Conservation (phyloP, 345 rosid species). For the Physaria fendleri region DNA sequence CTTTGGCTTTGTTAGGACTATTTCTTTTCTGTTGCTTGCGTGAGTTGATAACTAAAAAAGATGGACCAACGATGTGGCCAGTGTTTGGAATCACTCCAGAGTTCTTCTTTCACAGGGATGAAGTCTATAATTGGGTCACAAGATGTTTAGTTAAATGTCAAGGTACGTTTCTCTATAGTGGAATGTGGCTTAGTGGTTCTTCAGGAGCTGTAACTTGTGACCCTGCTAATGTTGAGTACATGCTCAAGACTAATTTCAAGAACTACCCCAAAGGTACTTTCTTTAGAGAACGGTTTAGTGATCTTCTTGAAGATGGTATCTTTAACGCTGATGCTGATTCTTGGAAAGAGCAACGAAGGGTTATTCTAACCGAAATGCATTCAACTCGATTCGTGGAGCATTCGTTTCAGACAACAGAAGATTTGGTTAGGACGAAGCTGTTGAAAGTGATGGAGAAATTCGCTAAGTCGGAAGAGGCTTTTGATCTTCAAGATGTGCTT, state of each 20-base stretch:
- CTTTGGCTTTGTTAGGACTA: slow-evolving; percentile 39
- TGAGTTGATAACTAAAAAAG: slow-evolving; percentile 42
- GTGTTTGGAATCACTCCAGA: slow-evolving; percentile 50
- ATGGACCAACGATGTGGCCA: slow-evolving; percentile 61
- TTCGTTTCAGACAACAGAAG: slow-evolving; percentile 37
- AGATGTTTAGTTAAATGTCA: slow-evolving; percentile 35
- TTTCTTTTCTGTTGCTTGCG: slow-evolving; percentile 45
- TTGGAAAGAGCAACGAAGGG: slow-evolving; percentile 56
- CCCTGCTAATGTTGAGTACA: slow-evolving; percentile 55
- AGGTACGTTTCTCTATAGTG: slow-evolving; percentile 46
- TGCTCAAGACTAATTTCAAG: slow-evolving; percentile 54
- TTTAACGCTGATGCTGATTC: slow-evolving; percentile 55
- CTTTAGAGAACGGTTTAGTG: slow-evolving; percentile 45
- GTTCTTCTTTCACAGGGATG: slow-evolving; percentile 28
- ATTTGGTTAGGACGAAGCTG: slow-evolving; percentile 47
- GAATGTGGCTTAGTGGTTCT: slow-evolving; percentile 53
- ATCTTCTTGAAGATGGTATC: slow-evolving; percentile 69
- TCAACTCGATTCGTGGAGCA: slow-evolving; percentile 32
- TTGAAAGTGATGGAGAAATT: slow-evolving; percentile 47
- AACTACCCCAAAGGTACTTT: slow-evolving; percentile 68
- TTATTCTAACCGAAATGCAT: slow-evolving; percentile 46
- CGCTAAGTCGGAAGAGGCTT: not conserved
- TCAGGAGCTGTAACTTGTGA: slow-evolving; percentile 47
- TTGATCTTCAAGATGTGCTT: slow-evolving; percentile 64
- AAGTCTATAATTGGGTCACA: slow-evolving; percentile 41